Base-by-base conservation (phyloP, 1,284 basidiomycete genomes). In the Boletellus deceptivus region DNA sequence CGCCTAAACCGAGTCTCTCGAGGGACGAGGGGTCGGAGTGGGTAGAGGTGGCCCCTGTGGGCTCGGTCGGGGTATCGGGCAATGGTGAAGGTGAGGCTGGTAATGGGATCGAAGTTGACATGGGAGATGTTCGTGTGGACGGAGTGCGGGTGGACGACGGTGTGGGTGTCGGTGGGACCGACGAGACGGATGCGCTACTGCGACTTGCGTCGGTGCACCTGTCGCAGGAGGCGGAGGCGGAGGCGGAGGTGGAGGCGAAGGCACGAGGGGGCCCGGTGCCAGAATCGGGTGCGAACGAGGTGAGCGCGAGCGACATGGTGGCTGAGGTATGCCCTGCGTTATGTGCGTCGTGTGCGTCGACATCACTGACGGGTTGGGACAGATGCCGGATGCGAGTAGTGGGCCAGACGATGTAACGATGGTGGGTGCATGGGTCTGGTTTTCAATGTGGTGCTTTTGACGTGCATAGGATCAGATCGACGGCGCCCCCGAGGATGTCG, bases 161-260 rank as follows among this genome's bases (percentile, higher is more conserved):
- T 7, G 43, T 40, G 8, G 37, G 6, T 14, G n/a, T 16, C 5
- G 37, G 14, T 1, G 37, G 25, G 20, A 34, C 29, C 10, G 57
- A 66, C 22, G 63, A 58, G 34, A 3, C 53, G 34, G 64, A 65
- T 22, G 14, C 45, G 34, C 46, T 65, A 42, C 49, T 67, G 43
- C 56, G 60, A 13, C 55, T 64, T 20, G 65, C 54, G 31, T 65
- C 63, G 14, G 61, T 64, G 20, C 61, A 64, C 38, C 47, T 62
- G 22, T 58, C 50, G 14, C 48, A 48, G 29, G 11, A 27, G 22
- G 20, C 33, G 14, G 38, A 40, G 27, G 31, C 13, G 8, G 52
- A 50, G 22, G 20, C 33, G 14, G 38, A 40, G 27, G 31, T 10
- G 8, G 52, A 50, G 24, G 29, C 5, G 22, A 31, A 22, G 22